phyloP scores from a whole-genome alignment of 2,329 filamentous ascomycete genomes.

The Plectosphaerella cucumerina region DNA sequence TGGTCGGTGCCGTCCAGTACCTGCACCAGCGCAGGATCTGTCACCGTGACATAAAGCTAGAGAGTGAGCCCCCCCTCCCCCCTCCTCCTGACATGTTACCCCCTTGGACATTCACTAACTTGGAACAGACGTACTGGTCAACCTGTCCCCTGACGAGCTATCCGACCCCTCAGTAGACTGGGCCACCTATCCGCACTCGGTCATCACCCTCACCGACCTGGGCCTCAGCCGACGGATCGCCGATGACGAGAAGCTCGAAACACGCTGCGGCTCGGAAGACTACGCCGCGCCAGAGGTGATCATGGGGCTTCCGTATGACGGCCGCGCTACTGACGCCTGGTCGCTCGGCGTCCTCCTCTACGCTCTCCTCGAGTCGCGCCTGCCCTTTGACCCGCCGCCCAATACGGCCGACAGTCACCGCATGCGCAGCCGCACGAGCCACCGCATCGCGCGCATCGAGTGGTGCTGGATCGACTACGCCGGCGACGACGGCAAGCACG shows the following conservation, averaged over 20 bases:
- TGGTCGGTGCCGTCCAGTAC: conserved; percentile 81
- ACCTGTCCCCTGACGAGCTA: conserved; percentile 67
- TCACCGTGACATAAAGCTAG: conserved; percentile 95
- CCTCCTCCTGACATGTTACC: conserved; percentile 15
- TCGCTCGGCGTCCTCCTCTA: conserved; percentile 91
- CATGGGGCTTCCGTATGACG: conserved; percentile 92
- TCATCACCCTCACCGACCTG: conserved; percentile 87
- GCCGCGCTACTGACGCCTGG: conserved; percentile 89
- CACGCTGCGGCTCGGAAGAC: conserved; percentile 92
- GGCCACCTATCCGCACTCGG: conserved; percentile 70
- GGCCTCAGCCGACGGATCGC: conserved; percentile 84
- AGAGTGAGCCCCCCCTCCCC: conserved; percentile 58
- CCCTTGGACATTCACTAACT: conserved; percentile 7
- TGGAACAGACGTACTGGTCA: conserved; percentile 78
- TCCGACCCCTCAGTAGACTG: conserved; percentile 63
- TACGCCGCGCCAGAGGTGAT: conserved; percentile 96
- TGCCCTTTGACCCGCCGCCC: conserved; percentile 90
- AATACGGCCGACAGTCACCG: conserved; percentile 66
- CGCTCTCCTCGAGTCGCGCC: conserved; percentile 83
- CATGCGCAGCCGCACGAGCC: conserved; percentile 77
- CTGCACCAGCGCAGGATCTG: conserved; percentile 83
- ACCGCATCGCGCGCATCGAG: conserved; percentile 92
- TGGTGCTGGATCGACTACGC: conserved; percentile 92
- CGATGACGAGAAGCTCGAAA: conserved; percentile 84
- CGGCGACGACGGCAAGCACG: conserved; percentile 82